Base-by-base conservation (phyloP, 495 filamentous ascomycete genomes). In the Daldinia concentrica region DNA sequence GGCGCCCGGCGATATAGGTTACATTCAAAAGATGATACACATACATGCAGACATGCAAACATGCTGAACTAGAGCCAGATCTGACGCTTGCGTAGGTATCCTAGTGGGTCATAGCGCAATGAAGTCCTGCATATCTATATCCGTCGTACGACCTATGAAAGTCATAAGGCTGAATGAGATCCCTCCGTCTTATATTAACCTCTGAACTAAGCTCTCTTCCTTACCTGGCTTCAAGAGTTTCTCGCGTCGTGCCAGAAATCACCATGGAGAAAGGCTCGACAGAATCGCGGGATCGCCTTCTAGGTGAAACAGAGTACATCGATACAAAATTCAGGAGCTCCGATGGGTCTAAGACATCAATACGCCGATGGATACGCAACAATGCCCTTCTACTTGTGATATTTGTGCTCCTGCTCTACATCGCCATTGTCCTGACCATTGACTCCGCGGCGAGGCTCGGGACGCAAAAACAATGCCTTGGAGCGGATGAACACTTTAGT, bases 51-150 rank as follows among this genome's bases (percentile, higher is more conserved):
- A 36, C 19, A 39, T 58, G 12, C 19, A 58, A 8, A 58, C n/a
- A 58, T 22, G 30, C 15, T 37, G 11, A 58, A 58, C 32, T 41
- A 22, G 55, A 37, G 11, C 32, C 30, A 14, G 52, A 58, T 58
- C 55, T 58, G 55, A 58, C 55, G 32, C 55, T 26, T 39, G 34
- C 34, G 32, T n/a, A n/a, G n/a, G n/a, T 58, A 37, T 24, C 32
- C 55, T 2, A 34, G 17, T 48, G 19, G 43, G 43, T 48, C 43
- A 48, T 48, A 24, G 43, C 43, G 43, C 8, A 48, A 48, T 12
- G 43, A 24, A 54, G 50, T 54, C 50, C 50, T 54, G 50, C 50
- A 54, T 54, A 54, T 30, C 50, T 54, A 30, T 54, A 48, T 22
- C 30, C 4, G 29, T 56, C 52, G 30, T 56, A 56, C 52, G 27